A percentile compares a stretch with the other conserved stretches of the same genome.
phyloP scores from a whole-genome alignment of 2,329 filamentous ascomycete species.

The Xylaria multiplex region DNA sequence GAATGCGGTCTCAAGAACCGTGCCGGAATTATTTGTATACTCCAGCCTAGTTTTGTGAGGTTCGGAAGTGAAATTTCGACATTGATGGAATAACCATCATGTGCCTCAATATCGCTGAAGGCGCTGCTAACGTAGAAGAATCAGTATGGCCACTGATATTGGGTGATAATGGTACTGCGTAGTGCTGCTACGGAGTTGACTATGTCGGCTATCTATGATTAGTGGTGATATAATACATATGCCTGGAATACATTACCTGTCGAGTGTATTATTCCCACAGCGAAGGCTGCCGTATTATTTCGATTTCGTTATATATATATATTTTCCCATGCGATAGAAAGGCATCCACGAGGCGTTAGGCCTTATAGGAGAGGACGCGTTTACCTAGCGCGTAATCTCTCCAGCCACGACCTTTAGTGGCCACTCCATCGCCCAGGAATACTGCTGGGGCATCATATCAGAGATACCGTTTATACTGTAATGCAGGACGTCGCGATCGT shows the following conservation, averaged over 20 bases:
- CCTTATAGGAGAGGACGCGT: not conserved
- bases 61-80: not conserved
- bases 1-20: not conserved
- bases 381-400: conserved; percentile 16
- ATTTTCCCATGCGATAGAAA: not conserved
- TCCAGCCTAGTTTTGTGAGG: not conserved
- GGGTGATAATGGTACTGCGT: not conserved
- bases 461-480: conserved; percentile 29
- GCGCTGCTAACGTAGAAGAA: not conserved
- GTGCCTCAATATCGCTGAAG: not conserved
- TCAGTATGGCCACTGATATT: not conserved
- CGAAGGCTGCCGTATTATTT: not conserved
- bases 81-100: not conserved
- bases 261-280: not conserved
- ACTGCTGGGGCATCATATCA: conserved; percentile 25
- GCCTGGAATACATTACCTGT: conserved; percentile 13
- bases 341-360: not conserved
- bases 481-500: conserved; percentile 25
- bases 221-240: conserved; percentile 7
- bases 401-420: conserved; percentile 24
- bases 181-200: not conserved
- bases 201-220: conserved; percentile 1
- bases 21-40: not conserved
- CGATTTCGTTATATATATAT: not conserved
- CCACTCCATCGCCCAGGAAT: conserved; percentile 30